Conservation (phyloP, 73 alveolate species). For the Durusdinium trenchii region DNA sequence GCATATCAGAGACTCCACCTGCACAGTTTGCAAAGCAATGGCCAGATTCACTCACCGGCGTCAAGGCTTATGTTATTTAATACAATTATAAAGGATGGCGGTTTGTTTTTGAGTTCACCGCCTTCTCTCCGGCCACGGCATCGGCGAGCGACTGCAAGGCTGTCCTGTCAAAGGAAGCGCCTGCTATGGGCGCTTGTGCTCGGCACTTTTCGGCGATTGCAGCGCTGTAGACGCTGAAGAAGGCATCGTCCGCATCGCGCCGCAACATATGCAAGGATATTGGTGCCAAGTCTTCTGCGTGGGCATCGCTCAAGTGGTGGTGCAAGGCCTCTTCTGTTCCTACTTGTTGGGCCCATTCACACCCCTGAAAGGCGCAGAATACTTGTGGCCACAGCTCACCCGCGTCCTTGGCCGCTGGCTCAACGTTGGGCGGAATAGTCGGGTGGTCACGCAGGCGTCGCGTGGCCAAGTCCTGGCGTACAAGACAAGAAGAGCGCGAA, state of each 20-base stretch:
- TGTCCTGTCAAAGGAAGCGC: constrained; percentile 22
- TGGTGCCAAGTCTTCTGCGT: constrained; percentile 8
- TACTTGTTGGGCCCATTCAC: neutral
- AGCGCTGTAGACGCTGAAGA: constrained; percentile 51
- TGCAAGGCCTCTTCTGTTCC: neutral
- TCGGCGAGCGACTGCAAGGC: constrained; percentile 27
- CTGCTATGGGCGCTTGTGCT: constrained; percentile 39
- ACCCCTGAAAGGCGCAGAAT: constrained; percentile 51
- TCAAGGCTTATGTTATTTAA: too few relatives aligned
- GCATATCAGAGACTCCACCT: constrained; percentile 44
- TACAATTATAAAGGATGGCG: too few relatives aligned
- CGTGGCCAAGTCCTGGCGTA: constrained; percentile 19
- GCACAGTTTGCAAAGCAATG: too few relatives aligned
- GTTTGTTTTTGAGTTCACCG: too few relatives aligned
- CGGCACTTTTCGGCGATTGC: constrained; percentile 55
- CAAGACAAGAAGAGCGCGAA: too few relatives aligned
- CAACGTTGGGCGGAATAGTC: constrained; percentile 13
- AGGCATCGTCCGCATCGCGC: neutral
- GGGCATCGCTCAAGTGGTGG: neutral
- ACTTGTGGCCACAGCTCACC: constrained; percentile 24
- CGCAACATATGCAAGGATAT: neutral
- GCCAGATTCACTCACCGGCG: too few relatives aligned
- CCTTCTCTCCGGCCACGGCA: neutral
- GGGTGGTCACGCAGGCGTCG: neutral
- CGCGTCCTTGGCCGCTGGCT: neutral